Conservation (phyloP, 176 grass and related monocot species). For the Paspalum vaginatum region DNA sequence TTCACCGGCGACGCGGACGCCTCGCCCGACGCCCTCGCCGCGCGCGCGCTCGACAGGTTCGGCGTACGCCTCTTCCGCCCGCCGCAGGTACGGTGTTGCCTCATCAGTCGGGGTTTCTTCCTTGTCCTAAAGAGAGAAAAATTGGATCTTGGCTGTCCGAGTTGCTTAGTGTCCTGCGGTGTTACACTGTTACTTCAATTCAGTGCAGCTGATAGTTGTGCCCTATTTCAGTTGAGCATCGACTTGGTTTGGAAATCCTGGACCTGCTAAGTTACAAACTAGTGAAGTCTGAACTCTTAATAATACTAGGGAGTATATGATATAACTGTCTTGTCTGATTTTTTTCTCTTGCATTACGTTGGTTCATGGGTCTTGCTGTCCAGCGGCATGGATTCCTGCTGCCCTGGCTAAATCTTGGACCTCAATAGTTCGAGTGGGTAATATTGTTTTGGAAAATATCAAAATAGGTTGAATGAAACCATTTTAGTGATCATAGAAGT, state of each 20-base stretch:
- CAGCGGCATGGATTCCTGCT: too few species aligned
- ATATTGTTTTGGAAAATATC: background rate
- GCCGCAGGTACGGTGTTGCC: conserved; percentile 50
- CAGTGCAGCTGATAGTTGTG: background rate
- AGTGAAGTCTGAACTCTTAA: background rate
- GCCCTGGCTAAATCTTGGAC: too few species aligned
- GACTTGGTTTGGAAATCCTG: background rate
- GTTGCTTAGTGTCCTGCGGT: too few species aligned
- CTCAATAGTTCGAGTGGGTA: background rate
- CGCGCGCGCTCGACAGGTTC: conserved; percentile 71
- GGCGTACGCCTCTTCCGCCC: conserved; percentile 69
- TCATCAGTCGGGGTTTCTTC: background rate
- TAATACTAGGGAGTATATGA: background rate
- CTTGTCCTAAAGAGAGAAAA: background rate
- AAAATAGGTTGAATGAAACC: too few species aligned
- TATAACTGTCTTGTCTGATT: background rate
- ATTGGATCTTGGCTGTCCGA: conserved; percentile 22
- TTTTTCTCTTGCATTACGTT: background rate
- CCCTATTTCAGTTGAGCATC: conserved; percentile 6
- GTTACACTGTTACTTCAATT: too few species aligned
- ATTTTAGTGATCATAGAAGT: too few species aligned
- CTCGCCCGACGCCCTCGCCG: conserved; percentile 54
- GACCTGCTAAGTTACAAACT: background rate
- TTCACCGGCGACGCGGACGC: conserved; percentile 86
- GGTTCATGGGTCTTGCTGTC: background rate